Evolutionary conservation across 2,329 filamentous ascomycete species (phyloP).

Genomic region (Diaporthe sp.): DNA sequence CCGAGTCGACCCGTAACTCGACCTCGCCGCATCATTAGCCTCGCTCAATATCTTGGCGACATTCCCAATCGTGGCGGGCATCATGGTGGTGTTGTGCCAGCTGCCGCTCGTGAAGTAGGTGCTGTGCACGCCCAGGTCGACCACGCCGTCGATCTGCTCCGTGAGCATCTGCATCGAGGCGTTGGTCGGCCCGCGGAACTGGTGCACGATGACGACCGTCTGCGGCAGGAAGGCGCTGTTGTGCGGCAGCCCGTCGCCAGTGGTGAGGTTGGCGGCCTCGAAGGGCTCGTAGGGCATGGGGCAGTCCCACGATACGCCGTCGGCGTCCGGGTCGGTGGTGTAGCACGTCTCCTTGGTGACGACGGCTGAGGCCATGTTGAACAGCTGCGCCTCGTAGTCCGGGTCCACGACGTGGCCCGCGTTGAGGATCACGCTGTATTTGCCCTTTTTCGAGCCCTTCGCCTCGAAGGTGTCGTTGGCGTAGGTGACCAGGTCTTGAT

Average conservation of each 20-base stretch:
- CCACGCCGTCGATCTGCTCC: slow-evolving; percentile 40
- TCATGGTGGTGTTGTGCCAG: slow-evolving; percentile 39
- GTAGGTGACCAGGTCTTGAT: slow-evolving; percentile 36
- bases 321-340: slow-evolving; percentile 33
- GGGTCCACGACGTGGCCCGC: slow-evolving; percentile 42
- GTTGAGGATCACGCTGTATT: slow-evolving; percentile 42
- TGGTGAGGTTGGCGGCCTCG: slow-evolving; percentile 16
- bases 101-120: slow-evolving; percentile 45
- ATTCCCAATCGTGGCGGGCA: slow-evolving; percentile 38
- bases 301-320: slow-evolving; percentile 37
- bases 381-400: slow-evolving; percentile 57
- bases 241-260: slow-evolving; percentile 39
- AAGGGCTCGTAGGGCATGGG: slow-evolving; percentile 41
- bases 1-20: neutral
- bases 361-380: slow-evolving; percentile 40
- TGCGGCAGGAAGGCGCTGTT: slow-evolving; percentile 36
- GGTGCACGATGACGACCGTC: slow-evolving; percentile 42
- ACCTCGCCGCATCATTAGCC: slow-evolving; percentile 24
- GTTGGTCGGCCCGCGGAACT: slow-evolving; percentile 42
- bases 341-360: slow-evolving; percentile 44
- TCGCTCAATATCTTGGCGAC: slow-evolving; percentile 33
- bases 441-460: slow-evolving; percentile 3
- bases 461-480: slow-evolving; percentile 38
- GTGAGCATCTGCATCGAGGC: slow-evolving; percentile 38
- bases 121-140: slow-evolving; percentile 41